phyloP scores from a whole-genome alignment of 169 alveolate species.

The Amoebophrya sp. region DNA sequence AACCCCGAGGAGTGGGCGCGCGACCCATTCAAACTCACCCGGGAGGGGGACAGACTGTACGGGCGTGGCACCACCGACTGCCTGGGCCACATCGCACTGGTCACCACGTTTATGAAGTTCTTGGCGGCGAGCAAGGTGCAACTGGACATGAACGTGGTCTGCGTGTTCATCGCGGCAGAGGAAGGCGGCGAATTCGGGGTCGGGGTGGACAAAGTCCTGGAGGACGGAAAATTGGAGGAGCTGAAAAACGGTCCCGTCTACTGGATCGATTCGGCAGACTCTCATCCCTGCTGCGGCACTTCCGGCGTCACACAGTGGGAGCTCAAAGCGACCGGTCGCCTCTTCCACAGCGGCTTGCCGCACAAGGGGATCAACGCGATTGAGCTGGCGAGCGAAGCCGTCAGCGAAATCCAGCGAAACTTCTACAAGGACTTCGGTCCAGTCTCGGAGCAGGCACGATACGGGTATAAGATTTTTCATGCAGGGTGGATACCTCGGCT shows the following conservation, averaged over 20 bases:
- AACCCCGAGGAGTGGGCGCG: conserved; percentile 17
- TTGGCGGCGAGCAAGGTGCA: not conserved
- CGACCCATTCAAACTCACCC: not conserved
- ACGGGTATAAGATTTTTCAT: not conserved
- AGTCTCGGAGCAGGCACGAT: not conserved
- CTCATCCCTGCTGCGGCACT: not conserved
- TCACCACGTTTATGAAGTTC: not conserved
- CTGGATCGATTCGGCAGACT: not conserved
- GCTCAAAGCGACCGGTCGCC: not conserved
- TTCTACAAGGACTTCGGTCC: conserved; percentile 10
- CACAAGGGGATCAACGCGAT: not conserved
- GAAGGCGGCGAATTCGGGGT: conserved; percentile 12
- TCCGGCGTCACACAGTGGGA: not conserved
- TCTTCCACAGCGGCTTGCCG: not conserved
- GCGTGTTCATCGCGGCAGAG: conserved; percentile 2
- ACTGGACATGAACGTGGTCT: not conserved
- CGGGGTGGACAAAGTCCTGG: not conserved
- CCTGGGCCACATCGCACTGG: not conserved
- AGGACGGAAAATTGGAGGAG: not conserved
- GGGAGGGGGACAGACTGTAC: not conserved
- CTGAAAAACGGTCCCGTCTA: not conserved
- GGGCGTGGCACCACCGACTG: not conserved
- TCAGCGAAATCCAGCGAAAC: not conserved
- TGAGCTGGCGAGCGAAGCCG: not conserved
- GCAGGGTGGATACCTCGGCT: no score